Evolutionary conservation across 2,329 filamentous ascomycete genomes (phyloP), one percentile per base, ranked within the genome.

Genomic region (Aureobasidium leucospermi): DNA sequence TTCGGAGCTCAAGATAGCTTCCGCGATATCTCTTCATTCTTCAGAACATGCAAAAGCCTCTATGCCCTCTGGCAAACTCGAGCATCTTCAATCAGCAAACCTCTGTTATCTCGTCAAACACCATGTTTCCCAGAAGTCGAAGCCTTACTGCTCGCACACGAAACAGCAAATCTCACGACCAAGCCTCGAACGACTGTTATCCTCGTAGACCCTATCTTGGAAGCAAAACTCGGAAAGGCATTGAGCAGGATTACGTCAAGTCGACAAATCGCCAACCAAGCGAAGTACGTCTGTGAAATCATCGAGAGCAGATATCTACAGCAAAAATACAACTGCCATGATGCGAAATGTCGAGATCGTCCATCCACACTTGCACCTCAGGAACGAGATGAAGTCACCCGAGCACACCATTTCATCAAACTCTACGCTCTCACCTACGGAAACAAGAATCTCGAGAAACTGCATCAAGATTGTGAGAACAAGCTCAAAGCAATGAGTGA

Each of bases 1-100:
- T 58, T 47, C 32, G 43, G 43, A 58, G 55, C 55, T 48, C 43
- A 58, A 28, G 55, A 58, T 7, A 48, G 55, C 55, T 58, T 58
- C n/a, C 34, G 55, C 16, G 55, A 58, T 8, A 41, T 48, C 15
- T 48, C 42, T 13, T 47, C 55, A 2, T 41, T 58, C 5, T 58
- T 48, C 23, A 47, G 42, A 15, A 58, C 43, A 2, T 48, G 55
- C 43, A 58, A 58, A 19, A 19, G 42, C 10, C 34, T 58, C 34
- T 48, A 47, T 48, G 31, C 31, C 28, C 42, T 58, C 6, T 58
- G 43, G 55, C 42, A 47, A 11, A 47, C 55, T 4, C 55, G 19
- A 19, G 32, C 55, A 4, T 23, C 4, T 8, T 58, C 55, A 1
- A 48, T 58, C 34, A 47, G 42, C 34, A 47, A 48, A 7, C 32